Evolutionary conservation across 2,329 filamentous ascomycete species (phyloP).

Genomic region (Trichoderma harzianum): DNA sequence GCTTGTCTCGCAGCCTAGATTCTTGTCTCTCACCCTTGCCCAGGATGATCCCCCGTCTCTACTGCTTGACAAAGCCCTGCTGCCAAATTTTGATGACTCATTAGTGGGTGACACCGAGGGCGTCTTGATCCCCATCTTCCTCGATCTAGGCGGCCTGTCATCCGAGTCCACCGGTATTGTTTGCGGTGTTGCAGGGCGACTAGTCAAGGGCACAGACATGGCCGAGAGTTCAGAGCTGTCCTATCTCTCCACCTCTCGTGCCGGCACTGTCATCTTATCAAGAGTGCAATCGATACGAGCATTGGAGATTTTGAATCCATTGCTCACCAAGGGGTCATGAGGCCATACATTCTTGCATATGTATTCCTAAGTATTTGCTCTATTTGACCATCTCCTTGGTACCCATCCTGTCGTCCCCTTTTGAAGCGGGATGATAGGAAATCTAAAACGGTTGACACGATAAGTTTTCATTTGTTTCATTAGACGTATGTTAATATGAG

Average conservation of each 20-base stretch:
- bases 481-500: not conserved
- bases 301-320: conserved; percentile 62
- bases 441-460: not conserved
- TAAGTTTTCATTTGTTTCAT: not conserved
- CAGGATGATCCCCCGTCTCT: conserved; percentile 71
- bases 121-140: conserved; percentile 77
- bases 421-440: not conserved
- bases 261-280: conserved; percentile 83
- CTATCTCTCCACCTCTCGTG: conserved; percentile 83
- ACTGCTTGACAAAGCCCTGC: conserved; percentile 65
- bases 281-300: conserved; percentile 71
- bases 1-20: conserved; percentile 59
- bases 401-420: not conserved
- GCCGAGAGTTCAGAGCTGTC: conserved; percentile 69
- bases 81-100: conserved; percentile 65
- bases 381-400: no score
- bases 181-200: conserved; percentile 81
- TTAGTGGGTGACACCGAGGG: conserved; percentile 72
- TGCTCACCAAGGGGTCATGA: conserved; percentile 40
- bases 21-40: conserved; percentile 71
- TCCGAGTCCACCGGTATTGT: conserved; percentile 92
- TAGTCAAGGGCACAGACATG: conserved; percentile 68
- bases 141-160: conserved; percentile 77
- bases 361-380: not conserved
- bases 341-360: not conserved